Conservation (phyloP, 192 early-diverging fungal genomes). For the Rhizoclosmatium globosum region DNA sequence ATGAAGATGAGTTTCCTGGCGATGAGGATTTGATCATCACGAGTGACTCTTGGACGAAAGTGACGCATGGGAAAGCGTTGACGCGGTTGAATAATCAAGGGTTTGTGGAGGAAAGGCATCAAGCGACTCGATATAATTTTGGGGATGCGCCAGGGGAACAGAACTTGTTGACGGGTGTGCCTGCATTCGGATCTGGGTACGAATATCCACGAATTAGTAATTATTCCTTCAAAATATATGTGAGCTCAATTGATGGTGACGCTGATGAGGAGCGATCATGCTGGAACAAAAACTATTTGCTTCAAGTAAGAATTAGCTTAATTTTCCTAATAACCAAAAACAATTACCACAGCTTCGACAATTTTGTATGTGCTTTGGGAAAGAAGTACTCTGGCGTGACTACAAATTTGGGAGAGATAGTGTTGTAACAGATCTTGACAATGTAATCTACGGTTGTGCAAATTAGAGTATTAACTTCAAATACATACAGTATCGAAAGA, state of each 20-base stretch:
- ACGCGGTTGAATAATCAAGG: slow-evolving; percentile 1
- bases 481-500: slow-evolving; percentile 4
- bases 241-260: slow-evolving; percentile 21
- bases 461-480: neutral
- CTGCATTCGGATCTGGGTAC: slow-evolving; percentile 12
- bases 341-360: neutral
- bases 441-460: neutral
- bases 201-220: slow-evolving; percentile 4
- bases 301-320: neutral
- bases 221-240: slow-evolving; percentile 19
- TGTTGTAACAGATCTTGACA: slow-evolving; percentile 8
- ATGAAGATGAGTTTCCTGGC: slow-evolving; percentile 24
- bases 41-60: slow-evolving; percentile 17
- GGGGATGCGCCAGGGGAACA: neutral
- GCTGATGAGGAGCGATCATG: slow-evolving; percentile 2
- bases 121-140: slow-evolving; percentile 13
- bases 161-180: neutral
- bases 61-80: neutral
- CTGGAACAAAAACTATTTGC: slow-evolving; percentile 4
- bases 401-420: slow-evolving; percentile 12
- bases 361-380: slow-evolving; percentile 3
- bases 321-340: neutral
- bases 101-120: neutral
- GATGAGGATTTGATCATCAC: slow-evolving; percentile 32
- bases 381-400: slow-evolving; percentile 5